These are phyloP conservation scores for Marchantia polymorpha DNA, from an alignment of 225 moss, liverwort and hornwort genomes.

Conservation along the genomic window DNA sequence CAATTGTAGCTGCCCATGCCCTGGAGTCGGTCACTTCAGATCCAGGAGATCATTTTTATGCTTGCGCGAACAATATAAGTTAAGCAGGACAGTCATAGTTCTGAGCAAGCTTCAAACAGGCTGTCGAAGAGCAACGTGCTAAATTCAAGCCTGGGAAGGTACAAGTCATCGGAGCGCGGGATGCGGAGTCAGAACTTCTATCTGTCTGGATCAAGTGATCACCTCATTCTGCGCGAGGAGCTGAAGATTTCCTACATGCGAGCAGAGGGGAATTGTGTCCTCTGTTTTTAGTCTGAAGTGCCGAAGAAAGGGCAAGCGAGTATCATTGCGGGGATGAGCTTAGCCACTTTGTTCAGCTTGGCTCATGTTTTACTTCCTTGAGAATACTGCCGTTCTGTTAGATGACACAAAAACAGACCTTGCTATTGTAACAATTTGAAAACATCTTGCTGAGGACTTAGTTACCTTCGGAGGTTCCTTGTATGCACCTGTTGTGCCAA, in stretches of 20 bases:
- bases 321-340: background rate
- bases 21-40: background rate
- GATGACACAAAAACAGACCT: conserved; percentile 6
- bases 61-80: background rate
- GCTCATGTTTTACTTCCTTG: background rate
- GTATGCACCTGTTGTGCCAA: background rate
- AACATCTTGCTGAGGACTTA: background rate
- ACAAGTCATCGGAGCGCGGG: background rate
- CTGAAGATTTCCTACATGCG: background rate
- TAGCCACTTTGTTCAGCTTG: background rate
- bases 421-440: background rate
- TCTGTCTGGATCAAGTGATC: background rate
- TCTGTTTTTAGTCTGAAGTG: background rate
- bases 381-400: background rate
- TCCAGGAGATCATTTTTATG: background rate
- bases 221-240: background rate
- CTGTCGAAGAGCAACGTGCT: background rate
- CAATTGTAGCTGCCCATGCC: background rate
- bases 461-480: background rate
- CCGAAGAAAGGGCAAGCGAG: background rate
- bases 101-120: background rate
- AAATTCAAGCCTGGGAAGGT: background rate
- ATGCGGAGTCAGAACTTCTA: background rate
- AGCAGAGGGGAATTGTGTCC: background rate
- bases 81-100: background rate